phyloP scores from a whole-genome alignment of 495 filamentous ascomycete species.

The Barbatosphaeria neglecta region DNA sequence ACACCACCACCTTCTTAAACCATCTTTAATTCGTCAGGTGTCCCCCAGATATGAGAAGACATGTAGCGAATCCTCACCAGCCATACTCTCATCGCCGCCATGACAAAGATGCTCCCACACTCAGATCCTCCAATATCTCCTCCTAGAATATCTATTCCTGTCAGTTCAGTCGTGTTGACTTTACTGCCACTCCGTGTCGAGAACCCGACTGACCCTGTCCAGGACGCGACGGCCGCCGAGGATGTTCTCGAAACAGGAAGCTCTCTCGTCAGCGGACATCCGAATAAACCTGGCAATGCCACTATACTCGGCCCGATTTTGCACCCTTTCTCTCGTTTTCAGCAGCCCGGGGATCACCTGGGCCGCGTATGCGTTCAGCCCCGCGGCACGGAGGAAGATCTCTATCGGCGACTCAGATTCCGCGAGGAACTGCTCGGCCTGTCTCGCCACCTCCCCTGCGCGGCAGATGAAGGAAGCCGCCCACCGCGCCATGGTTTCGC shows the following conservation, averaged over 20 bases:
- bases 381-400: conserved; percentile 56
- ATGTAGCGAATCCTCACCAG: too few relatives aligned
- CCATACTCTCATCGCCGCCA: too few relatives aligned
- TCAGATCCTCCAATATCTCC: too few relatives aligned
- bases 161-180: neutral
- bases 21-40: too few relatives aligned
- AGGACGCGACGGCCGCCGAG: conserved; percentile 44
- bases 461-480: conserved; percentile 35
- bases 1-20: too few relatives aligned
- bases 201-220: conserved; percentile 29
- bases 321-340: conserved; percentile 19
- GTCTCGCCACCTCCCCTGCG: conserved; percentile 17
- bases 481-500: conserved; percentile 46
- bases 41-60: too few relatives aligned
- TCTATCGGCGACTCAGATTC: conserved; percentile 59
- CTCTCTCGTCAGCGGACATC: conserved; percentile 40
- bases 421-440: conserved; percentile 14
- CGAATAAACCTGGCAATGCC: conserved; percentile 47
- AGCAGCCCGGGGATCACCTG: conserved; percentile 50
- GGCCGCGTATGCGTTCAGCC: conserved; percentile 73
- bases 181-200: conserved; percentile 24
- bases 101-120: too few relatives aligned
- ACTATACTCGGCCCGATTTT: conserved; percentile 10
- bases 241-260: conserved; percentile 27
- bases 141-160: too few relatives aligned